Base-by-base conservation (phyloP, 768 basidiomycete genomes). In the Suillus paluster region DNA sequence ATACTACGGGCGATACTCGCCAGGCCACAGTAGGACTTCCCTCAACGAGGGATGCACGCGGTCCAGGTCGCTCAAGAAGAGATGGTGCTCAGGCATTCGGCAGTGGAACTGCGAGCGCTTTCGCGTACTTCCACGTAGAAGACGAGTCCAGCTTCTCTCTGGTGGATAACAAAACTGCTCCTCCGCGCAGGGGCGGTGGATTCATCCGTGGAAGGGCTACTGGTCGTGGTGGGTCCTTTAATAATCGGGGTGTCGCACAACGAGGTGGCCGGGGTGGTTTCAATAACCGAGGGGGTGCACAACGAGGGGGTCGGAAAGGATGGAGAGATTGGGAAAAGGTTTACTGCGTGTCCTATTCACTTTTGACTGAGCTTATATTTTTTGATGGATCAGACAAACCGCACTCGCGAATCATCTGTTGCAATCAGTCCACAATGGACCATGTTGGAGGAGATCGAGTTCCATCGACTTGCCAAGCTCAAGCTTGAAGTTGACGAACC, bases 321-420 rank as follows among this genome's bases (percentile, higher is more conserved):
- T 95, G 92, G 91, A 89, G 93, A 78, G 91, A 95, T 71, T 96
- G 94, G 95, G 94, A 97, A 67, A 95, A 96, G 81, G 95, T 94
- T 50, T 50, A 52, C 27, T 19, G 59, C 48, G 4, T 19, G 27
- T 39, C 12, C 34, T 19, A 0, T 33, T 17, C 34, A 15, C 14
- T 38, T 11, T 33, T 50, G 48, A 36, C 49, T 68, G 59, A 52
- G 39, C 49, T 64, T 49, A 64, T 53, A n/a, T 58, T 39, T 17
- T 45, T 42, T 30, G n/a, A 56, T 62, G 59, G 57, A 64, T 63
- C 73, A 89, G 94, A 92, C 81, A 67, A 87, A 90, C 67, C 89
- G 95, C 64, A 85, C 87, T 44, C 87, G 97, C 55, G 97, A 99
- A 77, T 91, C 95, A 4, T 96, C 94, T 1, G 94, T 99, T 61